Evolutionary conservation across 352 stramenopile genomes (phyloP), one percentile per base, ranked within the genome.

Genomic region (Phytophthora ramorum): DNA sequence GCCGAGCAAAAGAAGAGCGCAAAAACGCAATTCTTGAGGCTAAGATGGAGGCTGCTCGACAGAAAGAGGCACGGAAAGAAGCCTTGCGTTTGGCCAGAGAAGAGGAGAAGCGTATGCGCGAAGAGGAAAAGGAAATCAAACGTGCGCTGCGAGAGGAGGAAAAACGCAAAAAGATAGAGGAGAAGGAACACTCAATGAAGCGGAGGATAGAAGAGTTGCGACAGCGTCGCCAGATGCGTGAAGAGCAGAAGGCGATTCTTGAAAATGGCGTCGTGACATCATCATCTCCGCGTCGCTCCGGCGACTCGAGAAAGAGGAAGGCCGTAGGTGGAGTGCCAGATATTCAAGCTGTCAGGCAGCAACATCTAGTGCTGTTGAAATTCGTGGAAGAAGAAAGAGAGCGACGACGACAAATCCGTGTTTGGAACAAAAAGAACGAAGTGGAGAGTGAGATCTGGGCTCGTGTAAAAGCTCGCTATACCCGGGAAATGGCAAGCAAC

Each of bases 101-200:
- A 64, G 78, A 93, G 58, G 85, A 93, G 37, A 73, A 75, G 43
- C 73, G 79, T 2, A 77, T 90, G 75, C 70, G 79, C 7, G 85
- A 92, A 52, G 82, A 92, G 59, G 81, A 92, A 49, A 87, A 87
- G 32, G 80, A 89, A 35, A 74, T 91, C 13, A 88, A 89, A 30
- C 81, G 81, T 45, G 82, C 72, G n/a, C 16, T 90, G 14, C 78
- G 82, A 32, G 83, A 92, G 49, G 83, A 93, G 52, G 83, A 91
- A 58, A 88, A 87, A 46, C 78, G 76, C 7, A 87, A 89, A 51
- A 90, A 85, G 61, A 59, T 79, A 12, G 83, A 91, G 52, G 76
- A 92, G 48, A 93, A 90, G 63, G 79, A 91, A 54, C 77, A 74
- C 53, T 75, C 72, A 2, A 91, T 93, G 85, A 88, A 93, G 64